Evolutionary conservation across 2,329 filamentous ascomycete genomes (phyloP).

Genomic region (Pseudogymnoascus sp.): DNA sequence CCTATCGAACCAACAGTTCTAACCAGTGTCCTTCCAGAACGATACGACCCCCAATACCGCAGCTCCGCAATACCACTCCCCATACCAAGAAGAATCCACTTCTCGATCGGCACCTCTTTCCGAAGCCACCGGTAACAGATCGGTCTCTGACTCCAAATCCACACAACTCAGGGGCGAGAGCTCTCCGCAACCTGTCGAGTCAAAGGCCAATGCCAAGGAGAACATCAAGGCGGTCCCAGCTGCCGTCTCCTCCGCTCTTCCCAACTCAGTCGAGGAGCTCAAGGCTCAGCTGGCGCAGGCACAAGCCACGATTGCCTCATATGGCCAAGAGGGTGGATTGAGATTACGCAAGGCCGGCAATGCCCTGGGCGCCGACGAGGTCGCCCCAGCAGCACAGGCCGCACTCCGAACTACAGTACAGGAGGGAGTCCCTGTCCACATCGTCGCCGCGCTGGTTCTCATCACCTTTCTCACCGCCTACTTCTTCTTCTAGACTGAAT

Average conservation of each 20-base stretch:
- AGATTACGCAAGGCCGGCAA: slow-evolving; percentile 64
- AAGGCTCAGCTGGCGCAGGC: slow-evolving; percentile 67
- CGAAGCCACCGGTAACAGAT: not conserved
- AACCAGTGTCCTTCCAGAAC: slow-evolving; percentile 9
- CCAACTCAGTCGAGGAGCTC: slow-evolving; percentile 46
- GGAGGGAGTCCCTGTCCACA: slow-evolving; percentile 76
- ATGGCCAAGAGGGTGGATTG: slow-evolving; percentile 64
- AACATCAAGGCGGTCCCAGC: slow-evolving; percentile 34
- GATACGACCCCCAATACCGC: slow-evolving; percentile 27
- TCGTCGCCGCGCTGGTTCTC: slow-evolving; percentile 76
- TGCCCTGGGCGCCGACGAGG: slow-evolving; percentile 38
- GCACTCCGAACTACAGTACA: slow-evolving; percentile 30
- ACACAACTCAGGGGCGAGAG: not conserved
- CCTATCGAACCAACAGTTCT: not conserved
- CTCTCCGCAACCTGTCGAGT: slow-evolving; percentile 8
- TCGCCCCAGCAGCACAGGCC: slow-evolving; percentile 45
- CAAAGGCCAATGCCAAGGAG: slow-evolving; percentile 24
- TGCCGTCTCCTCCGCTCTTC: slow-evolving; percentile 35
- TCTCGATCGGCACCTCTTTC: not conserved
- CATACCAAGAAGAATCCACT: slow-evolving; percentile 35
- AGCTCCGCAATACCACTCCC: slow-evolving; percentile 47
- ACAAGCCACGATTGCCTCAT: slow-evolving; percentile 60
- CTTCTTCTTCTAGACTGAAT: slow-evolving; percentile 70
- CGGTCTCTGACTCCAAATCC: not conserved
- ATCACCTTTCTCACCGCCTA: slow-evolving; percentile 91